Evolutionary conservation across 106 monocot genomes (phyloP).

Genomic region (Dactylorhiza incarnata): DNA sequence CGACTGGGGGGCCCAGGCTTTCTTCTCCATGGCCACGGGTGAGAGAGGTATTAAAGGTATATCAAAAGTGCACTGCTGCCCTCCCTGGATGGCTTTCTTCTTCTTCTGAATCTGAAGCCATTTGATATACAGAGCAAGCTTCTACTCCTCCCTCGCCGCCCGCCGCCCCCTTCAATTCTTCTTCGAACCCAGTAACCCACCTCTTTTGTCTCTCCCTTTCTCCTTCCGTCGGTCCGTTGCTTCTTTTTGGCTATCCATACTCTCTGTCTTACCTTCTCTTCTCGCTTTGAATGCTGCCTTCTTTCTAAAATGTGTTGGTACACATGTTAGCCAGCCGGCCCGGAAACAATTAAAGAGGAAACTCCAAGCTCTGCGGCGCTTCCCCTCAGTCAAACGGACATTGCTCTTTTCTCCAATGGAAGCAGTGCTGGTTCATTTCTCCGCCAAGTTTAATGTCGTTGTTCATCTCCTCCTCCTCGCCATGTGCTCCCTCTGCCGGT

Average conservation of each 20-base stretch:
- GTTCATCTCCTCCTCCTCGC: constrained; percentile 12
- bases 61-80: background rate
- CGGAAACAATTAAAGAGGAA: background rate
- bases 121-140: too few species aligned
- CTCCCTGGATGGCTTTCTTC: background rate
- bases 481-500: constrained; percentile 39
- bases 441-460: background rate
- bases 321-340: background rate
- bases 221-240: background rate
- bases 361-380: background rate
- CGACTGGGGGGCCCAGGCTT: background rate
- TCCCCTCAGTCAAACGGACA: background rate
- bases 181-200: background rate
- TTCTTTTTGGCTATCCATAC: background rate
- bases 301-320: background rate
- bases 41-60: background rate
- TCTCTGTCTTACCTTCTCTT: background rate
- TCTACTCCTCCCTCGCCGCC: background rate
- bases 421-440: too few species aligned
- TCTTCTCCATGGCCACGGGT: background rate
- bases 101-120: background rate
- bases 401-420: constrained; percentile 4
- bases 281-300: background rate
- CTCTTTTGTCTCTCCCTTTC: background rate
- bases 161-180: background rate